Percentiles rank a stretch among this genome's conserved stretches.
phyloP scores from a whole-genome alignment of 1,139 yeast species.

The Saccharomyces hybrid region DNA sequence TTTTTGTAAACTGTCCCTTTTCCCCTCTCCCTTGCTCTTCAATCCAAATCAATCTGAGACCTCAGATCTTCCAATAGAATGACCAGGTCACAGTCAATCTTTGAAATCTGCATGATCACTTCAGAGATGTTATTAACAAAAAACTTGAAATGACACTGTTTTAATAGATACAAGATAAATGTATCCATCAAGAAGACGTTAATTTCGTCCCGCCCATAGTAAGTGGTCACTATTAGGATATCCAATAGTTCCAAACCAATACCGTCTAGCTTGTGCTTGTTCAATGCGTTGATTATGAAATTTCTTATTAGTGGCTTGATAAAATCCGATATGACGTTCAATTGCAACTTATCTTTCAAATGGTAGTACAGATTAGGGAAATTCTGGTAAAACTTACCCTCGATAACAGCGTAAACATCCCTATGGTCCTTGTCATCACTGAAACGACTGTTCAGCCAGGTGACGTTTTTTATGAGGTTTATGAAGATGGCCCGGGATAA shows the following conservation, averaged over 20 bases:
- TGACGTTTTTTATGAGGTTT: slow-evolving; percentile 1
- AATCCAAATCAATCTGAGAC: background rate
- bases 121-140: background rate
- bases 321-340: slow-evolving; percentile 1
- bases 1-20: background rate
- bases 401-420: background rate
- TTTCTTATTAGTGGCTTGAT: slow-evolving; percentile 4
- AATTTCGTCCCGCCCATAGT: slow-evolving; percentile 1
- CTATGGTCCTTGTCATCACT: background rate
- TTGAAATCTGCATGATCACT: background rate
- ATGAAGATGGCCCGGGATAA: background rate
- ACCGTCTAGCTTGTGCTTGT: background rate
- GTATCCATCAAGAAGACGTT: background rate
- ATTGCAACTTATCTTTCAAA: slow-evolving; percentile 2
- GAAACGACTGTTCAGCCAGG: slow-evolving; percentile 3
- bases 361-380: slow-evolving; percentile 5
- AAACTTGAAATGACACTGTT: slow-evolving; percentile 4
- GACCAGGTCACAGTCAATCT: background rate
- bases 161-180: background rate
- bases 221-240: slow-evolving; percentile 3
- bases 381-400: background rate
- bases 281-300: background rate
- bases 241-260: slow-evolving; percentile 4
- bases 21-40: background rate
- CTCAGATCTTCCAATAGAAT: background rate